These are phyloP conservation scores for Claviceps purpurea DNA, from an alignment of 2,329 filamentous ascomycete species.

Conservation along the genomic window DNA sequence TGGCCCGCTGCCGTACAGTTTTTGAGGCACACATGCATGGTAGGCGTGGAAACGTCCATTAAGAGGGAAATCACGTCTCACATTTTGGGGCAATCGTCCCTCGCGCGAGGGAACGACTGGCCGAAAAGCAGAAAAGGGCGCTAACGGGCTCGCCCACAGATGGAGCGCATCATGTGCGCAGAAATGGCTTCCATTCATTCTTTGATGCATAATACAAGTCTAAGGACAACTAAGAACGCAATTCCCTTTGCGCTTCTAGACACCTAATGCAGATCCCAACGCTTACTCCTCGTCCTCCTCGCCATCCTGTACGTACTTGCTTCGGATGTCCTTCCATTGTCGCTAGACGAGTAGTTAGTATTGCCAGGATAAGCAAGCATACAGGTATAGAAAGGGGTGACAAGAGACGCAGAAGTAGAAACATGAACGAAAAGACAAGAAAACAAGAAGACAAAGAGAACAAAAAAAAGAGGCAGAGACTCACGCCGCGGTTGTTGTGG, in stretches of 20 bases:
- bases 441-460: background rate
- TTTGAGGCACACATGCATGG: no score
- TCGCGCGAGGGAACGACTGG: background rate
- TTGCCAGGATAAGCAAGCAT: background rate
- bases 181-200: conserved; percentile 17
- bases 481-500: conserved; percentile 77
- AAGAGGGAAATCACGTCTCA: background rate
- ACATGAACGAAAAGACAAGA: background rate
- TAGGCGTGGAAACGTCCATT: background rate
- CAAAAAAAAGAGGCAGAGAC: conserved; percentile 23
- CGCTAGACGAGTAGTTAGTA: conserved; percentile 43
- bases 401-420: no score
- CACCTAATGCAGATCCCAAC: background rate
- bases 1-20: no score
- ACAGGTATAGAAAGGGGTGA: no score
- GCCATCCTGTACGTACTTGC: conserved; percentile 62
- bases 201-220: conserved; percentile 21
- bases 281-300: conserved; percentile 48
- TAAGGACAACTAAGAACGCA: conserved; percentile 10
- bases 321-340: conserved; percentile 99
- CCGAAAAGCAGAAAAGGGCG: background rate
- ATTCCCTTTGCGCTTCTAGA: conserved; percentile 8
- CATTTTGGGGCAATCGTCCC: background rate
- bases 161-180: background rate
- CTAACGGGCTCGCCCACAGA: background rate